phyloP scores from a whole-genome alignment of 208 protist species.

The Strigomonas culicis region DNA sequence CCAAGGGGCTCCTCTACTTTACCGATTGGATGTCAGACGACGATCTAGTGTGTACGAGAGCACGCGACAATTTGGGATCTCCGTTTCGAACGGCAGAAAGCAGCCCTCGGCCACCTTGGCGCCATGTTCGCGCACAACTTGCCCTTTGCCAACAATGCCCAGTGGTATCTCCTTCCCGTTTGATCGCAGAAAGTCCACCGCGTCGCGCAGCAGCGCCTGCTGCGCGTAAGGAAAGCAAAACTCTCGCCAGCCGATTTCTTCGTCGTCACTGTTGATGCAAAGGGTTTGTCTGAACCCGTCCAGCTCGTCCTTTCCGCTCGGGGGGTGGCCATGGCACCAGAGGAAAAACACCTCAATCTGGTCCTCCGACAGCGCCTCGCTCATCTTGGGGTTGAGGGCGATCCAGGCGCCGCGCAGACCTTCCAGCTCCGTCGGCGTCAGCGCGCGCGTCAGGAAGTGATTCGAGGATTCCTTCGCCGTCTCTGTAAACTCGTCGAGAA shows the following conservation, averaged over 20 bases:
- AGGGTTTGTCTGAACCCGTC: constrained; percentile 33
- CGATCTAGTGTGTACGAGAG: constrained; percentile 6
- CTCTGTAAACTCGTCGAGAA: constrained; percentile 20
- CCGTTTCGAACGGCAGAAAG: constrained; percentile 42
- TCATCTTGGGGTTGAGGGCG: constrained; percentile 33
- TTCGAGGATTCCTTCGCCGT: constrained; percentile 17
- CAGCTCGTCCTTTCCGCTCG: constrained; percentile 16
- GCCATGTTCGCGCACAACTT: constrained; percentile 29
- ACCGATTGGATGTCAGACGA: no score
- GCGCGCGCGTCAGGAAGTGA: constrained; percentile 19
- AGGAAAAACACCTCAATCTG: constrained; percentile 45
- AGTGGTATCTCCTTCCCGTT: constrained; percentile 26
- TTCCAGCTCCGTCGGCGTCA: constrained; percentile 33
- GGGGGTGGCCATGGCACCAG: constrained; percentile 34
- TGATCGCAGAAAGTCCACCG: constrained; percentile 18
- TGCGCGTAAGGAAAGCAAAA: constrained; percentile 69
- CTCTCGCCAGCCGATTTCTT: constrained; percentile 43
- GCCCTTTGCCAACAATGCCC: constrained; percentile 21
- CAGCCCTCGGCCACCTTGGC: constrained; percentile 10
- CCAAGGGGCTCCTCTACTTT: no score
- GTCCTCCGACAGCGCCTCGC: constrained; percentile 30
- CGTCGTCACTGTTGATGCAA: constrained; percentile 21
- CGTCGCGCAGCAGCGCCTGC: constrained; percentile 21
- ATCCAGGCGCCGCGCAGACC: constrained; percentile 50
- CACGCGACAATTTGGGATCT: constrained; percentile 41